phyloP scores from a whole-genome alignment of 352 stramenopile genomes.

The Nothophytophthora sp. region DNA sequence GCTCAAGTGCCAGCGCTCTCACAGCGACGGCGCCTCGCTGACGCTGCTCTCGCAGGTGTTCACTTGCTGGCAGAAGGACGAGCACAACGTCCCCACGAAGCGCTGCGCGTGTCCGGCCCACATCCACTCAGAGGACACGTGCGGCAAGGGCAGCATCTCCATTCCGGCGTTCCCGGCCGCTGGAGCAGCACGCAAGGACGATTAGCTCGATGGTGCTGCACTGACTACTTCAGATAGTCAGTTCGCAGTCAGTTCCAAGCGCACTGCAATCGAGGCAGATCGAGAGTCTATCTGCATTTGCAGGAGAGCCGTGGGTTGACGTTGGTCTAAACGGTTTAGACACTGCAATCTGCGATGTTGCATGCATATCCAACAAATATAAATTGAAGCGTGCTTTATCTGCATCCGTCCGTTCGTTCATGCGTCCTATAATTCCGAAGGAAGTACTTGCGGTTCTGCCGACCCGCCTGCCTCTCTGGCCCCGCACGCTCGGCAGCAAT shows the following conservation, averaged over 20 bases:
- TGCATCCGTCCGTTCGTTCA: too few species aligned
- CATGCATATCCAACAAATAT: too few species aligned
- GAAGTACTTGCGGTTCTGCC: too few species aligned
- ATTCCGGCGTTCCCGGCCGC: slow-evolving; percentile 53
- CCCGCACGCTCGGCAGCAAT: too few species aligned
- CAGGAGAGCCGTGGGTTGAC: slow-evolving; percentile 3
- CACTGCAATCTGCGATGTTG: too few species aligned
- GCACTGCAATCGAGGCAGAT: background rate
- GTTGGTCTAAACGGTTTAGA: slow-evolving; percentile 21
- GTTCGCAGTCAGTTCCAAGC: slow-evolving; percentile 2
- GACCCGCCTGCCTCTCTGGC: too few species aligned
- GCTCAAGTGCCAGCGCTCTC: slow-evolving; percentile 29
- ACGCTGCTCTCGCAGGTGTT: slow-evolving; percentile 74
- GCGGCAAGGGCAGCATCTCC: slow-evolving; percentile 40
- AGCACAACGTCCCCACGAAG: slow-evolving; percentile 41
- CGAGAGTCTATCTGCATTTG: slow-evolving; percentile 2
- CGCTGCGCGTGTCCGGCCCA: slow-evolving; percentile 59
- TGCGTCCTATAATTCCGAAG: too few species aligned
- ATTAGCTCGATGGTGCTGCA: slow-evolving; percentile 16
- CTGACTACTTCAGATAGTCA: slow-evolving; percentile 32
- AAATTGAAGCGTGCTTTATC: too few species aligned
- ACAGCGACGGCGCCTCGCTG: slow-evolving; percentile 4
- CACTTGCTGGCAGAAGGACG: slow-evolving; percentile 82
- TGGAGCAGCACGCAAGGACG: background rate
- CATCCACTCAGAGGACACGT: slow-evolving; percentile 77